Base-by-base conservation (phyloP, 345 rosid species). In the Laguncularia racemosa region DNA sequence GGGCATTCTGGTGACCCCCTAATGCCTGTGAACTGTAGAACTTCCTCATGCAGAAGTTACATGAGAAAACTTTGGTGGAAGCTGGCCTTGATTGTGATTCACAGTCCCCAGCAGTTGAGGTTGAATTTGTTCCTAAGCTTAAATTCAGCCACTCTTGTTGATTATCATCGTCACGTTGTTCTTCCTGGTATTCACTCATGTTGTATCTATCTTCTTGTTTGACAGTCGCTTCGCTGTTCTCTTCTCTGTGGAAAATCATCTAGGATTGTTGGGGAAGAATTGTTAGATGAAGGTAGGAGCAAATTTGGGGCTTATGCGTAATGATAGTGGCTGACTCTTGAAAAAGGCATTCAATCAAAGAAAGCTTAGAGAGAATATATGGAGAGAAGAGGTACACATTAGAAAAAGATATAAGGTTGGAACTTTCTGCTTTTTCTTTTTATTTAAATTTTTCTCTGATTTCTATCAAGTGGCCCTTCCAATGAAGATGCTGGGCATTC, bases 1-100 rank as follows among this genome's bases (percentile, higher is more conserved):
- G 95, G 55, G 95, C 95, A 52, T 86, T 86, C 74, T 86, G 89
- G 68, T 85, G 93, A 40, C 93, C 93, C 16, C 93, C 93, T 26
- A 85, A 64, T 26, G 93, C 93, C 57, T 85, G 93, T 44, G 87
- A 83, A 59, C 87, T 86, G 67, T 56, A 86, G 70, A 85, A 85
- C 69, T 81, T 86, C 61, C 89, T 83, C 76, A 76, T 77, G 73
- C 93, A 86, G 63, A 83, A 86, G 68, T 83, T 81, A 28, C 93
- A 86, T 7, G 87, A 81, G 76, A 81, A 83, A 60, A 81, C 67
- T 65, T 77, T 81, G 52, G 77, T 48, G 13, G 80, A 55, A 64
- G 49, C 55, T 12, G 84, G 76, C 48, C 69, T 73, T 16, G 70
- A 21, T 45, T 52, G 76, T 3, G 58, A 51, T 50, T 72, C 84